Conservation (phyloP, 495 filamentous ascomycete genomes). For the Friedmanniomyces endolithicus region DNA sequence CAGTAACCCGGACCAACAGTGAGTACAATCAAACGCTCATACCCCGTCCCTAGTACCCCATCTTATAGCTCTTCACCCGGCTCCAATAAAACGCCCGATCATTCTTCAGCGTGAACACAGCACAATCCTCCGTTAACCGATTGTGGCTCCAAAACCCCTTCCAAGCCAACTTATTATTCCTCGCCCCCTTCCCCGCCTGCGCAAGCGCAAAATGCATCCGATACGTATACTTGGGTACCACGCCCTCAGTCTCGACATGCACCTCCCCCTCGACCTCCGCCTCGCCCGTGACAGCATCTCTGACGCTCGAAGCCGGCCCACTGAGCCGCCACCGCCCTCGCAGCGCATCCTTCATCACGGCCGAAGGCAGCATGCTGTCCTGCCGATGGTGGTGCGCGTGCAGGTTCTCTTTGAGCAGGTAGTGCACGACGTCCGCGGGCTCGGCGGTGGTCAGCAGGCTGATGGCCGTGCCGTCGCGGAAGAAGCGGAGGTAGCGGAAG, state of each 20-base stretch:
- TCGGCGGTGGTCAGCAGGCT: slow-evolving; percentile 66
- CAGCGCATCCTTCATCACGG: slow-evolving; percentile 48
- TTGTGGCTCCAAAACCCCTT: slow-evolving; percentile 89
- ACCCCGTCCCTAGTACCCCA: slow-evolving; percentile 5
- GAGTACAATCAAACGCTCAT: too few relatives aligned
- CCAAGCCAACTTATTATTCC: slow-evolving; percentile 80
- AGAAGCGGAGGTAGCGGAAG: slow-evolving; percentile 91
- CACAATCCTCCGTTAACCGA: slow-evolving; percentile 77
- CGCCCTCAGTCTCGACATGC: slow-evolving; percentile 77
- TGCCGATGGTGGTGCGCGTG: slow-evolving; percentile 23
- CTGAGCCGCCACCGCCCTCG: slow-evolving; percentile 49
- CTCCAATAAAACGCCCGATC: slow-evolving; percentile 81
- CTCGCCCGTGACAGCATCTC: slow-evolving; percentile 17
- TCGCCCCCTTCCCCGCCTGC: slow-evolving; percentile 40
- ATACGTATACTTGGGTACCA: slow-evolving; percentile 63
- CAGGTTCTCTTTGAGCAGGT: slow-evolving; percentile 36
- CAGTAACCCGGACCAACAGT: too few relatives aligned
- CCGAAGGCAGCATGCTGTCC: slow-evolving; percentile 29
- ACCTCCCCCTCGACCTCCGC: slow-evolving; percentile 50
- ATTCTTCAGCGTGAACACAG: slow-evolving; percentile 69
- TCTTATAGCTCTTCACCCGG: slow-evolving; percentile 55
- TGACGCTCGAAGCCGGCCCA: slow-evolving; percentile 22
- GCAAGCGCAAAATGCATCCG: slow-evolving; percentile 61
- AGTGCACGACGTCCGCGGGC: slow-evolving; percentile 70
- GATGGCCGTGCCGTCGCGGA: slow-evolving; percentile 73